phyloP scores from a whole-genome alignment of 108 stramenopile genomes.

The Schizochytrium sp. region DNA sequence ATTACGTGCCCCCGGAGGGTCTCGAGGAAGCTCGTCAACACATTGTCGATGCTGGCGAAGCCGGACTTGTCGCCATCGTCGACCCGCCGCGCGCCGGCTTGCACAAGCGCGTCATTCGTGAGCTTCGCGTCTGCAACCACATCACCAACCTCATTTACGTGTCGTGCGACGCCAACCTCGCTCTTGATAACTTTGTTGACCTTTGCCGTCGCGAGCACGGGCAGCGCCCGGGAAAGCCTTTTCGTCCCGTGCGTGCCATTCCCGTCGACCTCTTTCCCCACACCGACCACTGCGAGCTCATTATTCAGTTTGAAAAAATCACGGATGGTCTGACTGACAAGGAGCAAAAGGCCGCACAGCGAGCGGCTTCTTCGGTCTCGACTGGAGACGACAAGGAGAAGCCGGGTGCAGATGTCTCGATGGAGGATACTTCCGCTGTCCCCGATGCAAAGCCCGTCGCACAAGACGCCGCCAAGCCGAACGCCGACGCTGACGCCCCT shows the following conservation, averaged over 20 bases:
- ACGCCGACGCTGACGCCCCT: not conserved
- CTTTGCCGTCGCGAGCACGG: slow-evolving; percentile 71
- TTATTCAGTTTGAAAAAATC: slow-evolving; percentile 70
- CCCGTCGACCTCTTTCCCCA: slow-evolving; percentile 93
- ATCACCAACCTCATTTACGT: slow-evolving; percentile 81
- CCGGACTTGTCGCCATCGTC: slow-evolving; percentile 65
- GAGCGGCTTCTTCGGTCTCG: not conserved
- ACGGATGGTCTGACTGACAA: not conserved
- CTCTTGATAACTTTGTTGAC: slow-evolving; percentile 56
- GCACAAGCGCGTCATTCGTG: slow-evolving; percentile 60
- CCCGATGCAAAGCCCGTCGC: not conserved
- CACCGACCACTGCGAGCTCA: slow-evolving; percentile 79
- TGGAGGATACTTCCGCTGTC: not conserved
- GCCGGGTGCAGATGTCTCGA: not conserved
- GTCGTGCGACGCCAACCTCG: slow-evolving; percentile 81
- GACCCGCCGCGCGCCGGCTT: slow-evolving; percentile 87
- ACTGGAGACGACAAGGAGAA: not conserved
- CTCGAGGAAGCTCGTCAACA: not conserved
- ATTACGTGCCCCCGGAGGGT: not conserved
- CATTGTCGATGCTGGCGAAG: not conserved
- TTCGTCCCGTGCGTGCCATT: slow-evolving; percentile 62
- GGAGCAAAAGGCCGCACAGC: not conserved
- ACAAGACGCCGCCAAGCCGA: not conserved
- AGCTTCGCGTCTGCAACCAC: slow-evolving; percentile 53
- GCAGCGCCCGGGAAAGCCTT: slow-evolving; percentile 60